These are phyloP conservation scores for Blattamonas nauphoetae DNA, from an alignment of 78 protist genomes.

Conservation along the genomic window DNA sequence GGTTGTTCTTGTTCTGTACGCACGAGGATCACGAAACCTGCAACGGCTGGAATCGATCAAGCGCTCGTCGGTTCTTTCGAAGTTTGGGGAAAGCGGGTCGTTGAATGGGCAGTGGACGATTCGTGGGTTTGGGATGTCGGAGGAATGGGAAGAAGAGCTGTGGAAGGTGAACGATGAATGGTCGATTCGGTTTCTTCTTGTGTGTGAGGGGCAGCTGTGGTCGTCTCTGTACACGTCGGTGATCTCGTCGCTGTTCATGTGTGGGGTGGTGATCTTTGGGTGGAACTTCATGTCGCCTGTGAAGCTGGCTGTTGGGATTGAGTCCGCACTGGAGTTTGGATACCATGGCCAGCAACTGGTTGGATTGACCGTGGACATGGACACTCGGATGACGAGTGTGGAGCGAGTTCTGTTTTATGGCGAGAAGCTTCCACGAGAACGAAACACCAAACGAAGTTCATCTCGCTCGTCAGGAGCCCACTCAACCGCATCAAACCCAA, in stretches of 20 bases:
- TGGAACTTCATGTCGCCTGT: not conserved
- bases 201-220: not conserved
- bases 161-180: not conserved
- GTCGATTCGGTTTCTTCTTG: not conserved
- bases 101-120: not conserved
- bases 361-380: not conserved
- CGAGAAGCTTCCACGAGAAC: not conserved
- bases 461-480: too few species aligned
- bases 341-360: not conserved
- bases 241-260: not conserved
- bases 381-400: not conserved
- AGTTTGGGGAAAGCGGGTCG: not conserved
- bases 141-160: not conserved
- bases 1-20: not conserved
- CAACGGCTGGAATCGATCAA: conserved; percentile 2
- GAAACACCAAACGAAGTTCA: too few species aligned
- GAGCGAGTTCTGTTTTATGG: not conserved
- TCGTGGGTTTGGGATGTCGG: too few species aligned
- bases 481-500: too few species aligned
- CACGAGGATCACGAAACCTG: not conserved
- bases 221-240: not conserved
- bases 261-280: not conserved
- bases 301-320: not conserved
- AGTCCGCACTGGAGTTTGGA: not conserved
- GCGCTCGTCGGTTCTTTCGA: not conserved